These are phyloP conservation scores for Fusarium sp. DNA, from an alignment of 2,329 filamentous ascomycete species.

Conservation along the genomic window DNA sequence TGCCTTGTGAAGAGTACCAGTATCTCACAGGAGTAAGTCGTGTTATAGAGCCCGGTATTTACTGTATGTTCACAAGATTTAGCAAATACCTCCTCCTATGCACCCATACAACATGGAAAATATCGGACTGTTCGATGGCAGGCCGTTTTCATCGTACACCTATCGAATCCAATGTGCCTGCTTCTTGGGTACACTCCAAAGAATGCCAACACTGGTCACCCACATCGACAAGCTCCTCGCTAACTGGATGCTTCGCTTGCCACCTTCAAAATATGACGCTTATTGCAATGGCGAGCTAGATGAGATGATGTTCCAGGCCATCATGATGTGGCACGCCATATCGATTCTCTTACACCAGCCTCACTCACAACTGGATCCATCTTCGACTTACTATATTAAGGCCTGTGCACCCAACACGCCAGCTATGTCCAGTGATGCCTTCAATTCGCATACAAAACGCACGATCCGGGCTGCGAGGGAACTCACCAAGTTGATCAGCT, in stretches of 20 bases:
- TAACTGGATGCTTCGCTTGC: conserved; percentile 14
- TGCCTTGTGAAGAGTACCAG: not conserved
- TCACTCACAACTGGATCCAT: conserved; percentile 3
- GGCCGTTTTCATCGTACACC: not conserved
- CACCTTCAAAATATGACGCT: not conserved
- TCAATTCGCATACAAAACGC: conserved; percentile 3
- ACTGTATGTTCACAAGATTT: not conserved
- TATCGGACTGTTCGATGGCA: not conserved
- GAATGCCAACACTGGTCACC: not conserved
- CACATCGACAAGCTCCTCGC: not conserved
- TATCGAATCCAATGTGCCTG: conserved; percentile 10
- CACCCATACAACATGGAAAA: not conserved
- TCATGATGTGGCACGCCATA: conserved; percentile 17
- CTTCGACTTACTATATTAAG: conserved; percentile 1
- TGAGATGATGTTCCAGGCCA: conserved; percentile 14
- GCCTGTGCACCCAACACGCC: not conserved
- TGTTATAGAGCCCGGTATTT: fast-evolving
- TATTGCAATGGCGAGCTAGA: not conserved
- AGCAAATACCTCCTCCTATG: not conserved
- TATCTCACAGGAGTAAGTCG: conserved; percentile 3
- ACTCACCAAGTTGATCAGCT: not conserved
- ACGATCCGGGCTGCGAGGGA: conserved; percentile 4
- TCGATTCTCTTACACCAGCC: conserved; percentile 4
- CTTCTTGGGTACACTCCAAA: not conserved
- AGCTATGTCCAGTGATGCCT: not conserved